Evolutionary conservation across 306 rosid genomes (phyloP).

Genomic region (Vigna unguiculata): DNA sequence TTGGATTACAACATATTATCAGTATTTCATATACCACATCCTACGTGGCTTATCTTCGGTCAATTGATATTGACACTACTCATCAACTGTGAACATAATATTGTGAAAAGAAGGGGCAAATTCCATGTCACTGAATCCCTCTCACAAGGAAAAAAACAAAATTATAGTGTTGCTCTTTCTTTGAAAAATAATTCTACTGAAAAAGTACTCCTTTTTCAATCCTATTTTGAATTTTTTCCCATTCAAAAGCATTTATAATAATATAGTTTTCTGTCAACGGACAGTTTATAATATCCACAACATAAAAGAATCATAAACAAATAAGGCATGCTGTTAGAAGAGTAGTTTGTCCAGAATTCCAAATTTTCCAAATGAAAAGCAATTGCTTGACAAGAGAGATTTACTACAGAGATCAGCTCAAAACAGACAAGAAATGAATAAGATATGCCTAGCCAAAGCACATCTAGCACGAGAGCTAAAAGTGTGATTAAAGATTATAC

Average conservation of each 20-base stretch:
- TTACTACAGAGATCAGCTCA: not conserved
- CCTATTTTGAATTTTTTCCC: not conserved
- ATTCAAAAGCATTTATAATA: not conserved
- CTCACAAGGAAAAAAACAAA: not conserved
- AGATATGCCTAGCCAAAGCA: not conserved
- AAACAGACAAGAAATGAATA: slow-evolving; percentile 6
- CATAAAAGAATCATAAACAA: not conserved
- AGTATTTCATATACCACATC: not conserved
- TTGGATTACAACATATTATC: not conserved
- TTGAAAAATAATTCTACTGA: not conserved
- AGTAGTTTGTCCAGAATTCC: not conserved
- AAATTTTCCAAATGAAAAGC: not conserved
- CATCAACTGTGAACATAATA: not conserved
- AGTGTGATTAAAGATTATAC: slow-evolving; percentile 47
- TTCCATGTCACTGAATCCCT: not conserved
- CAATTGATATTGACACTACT: not conserved
- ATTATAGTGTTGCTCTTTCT: not conserved
- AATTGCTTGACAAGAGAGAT: slow-evolving; percentile 3
- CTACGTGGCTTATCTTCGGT: slow-evolving; percentile 1
- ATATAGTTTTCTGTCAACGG: not conserved
- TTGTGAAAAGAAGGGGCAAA: not conserved
- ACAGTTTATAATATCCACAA: not conserved
- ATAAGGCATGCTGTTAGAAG: not conserved
- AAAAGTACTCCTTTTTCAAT: not conserved
- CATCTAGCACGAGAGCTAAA: slow-evolving; percentile 20